These are phyloP conservation scores for Cladorrhinum sp. DNA, from an alignment of 2,329 filamentous ascomycete species.

Conservation along the genomic window DNA sequence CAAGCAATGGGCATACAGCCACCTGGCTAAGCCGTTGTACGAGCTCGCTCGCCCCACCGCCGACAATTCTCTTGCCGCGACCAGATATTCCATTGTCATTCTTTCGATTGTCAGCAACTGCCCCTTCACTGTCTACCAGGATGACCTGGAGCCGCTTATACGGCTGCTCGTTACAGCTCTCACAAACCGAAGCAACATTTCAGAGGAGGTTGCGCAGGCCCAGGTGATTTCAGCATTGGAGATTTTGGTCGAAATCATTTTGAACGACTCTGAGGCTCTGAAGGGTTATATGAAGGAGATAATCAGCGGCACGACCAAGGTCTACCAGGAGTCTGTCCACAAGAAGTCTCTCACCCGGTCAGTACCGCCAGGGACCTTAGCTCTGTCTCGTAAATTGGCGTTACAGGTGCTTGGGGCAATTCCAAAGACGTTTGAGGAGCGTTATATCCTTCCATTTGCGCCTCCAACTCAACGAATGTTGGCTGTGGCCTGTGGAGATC, in stretches of 20 bases:
- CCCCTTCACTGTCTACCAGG: conserved; percentile 49
- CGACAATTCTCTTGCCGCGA: conserved; percentile 29
- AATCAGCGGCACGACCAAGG: conserved; percentile 42
- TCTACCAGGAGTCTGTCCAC: conserved; percentile 33
- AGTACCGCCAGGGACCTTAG: not conserved
- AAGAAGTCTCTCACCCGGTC: conserved; percentile 10
- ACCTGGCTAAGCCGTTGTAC: conserved; percentile 46
- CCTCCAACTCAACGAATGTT: conserved; percentile 46
- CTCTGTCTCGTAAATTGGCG: conserved; percentile 43
- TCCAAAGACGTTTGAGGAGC: conserved; percentile 47
- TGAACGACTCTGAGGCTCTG: conserved; percentile 44
- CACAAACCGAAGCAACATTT: conserved; percentile 39
- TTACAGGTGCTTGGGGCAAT: conserved; percentile 48
- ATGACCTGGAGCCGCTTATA: conserved; percentile 47
- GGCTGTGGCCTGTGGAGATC: conserved; percentile 51
- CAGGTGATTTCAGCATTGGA: conserved; percentile 49
- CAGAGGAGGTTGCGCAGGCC: conserved; percentile 15
- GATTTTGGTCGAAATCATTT: conserved; percentile 48
- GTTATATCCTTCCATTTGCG: conserved; percentile 44
- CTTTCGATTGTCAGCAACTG: conserved; percentile 51
- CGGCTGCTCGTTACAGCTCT: conserved; percentile 49
- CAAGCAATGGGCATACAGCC: conserved; percentile 48
- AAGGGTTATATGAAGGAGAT: conserved; percentile 49
- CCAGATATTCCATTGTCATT: conserved; percentile 46
- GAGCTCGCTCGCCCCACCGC: conserved; percentile 38